Conservation (phyloP, 2,329 filamentous ascomycete genomes). For the Chalaropsis thielavioides region DNA sequence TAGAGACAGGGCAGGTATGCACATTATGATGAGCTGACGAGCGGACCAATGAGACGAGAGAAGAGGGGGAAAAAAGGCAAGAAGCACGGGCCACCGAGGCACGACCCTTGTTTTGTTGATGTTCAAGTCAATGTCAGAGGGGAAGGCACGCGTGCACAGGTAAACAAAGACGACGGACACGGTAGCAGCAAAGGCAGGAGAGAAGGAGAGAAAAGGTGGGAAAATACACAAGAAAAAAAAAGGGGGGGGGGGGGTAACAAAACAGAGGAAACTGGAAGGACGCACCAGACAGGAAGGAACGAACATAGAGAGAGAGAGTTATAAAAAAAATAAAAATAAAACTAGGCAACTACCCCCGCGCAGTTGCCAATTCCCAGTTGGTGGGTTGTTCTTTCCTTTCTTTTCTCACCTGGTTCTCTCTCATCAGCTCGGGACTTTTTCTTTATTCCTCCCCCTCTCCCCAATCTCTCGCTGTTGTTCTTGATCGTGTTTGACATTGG, state of each 20-base stretch:
- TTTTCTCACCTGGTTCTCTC: background rate
- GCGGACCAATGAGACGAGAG: background rate
- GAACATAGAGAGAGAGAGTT: background rate
- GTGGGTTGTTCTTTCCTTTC: background rate
- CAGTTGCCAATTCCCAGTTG: background rate
- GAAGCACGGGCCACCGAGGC: background rate
- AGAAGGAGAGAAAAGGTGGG: slow-evolving; percentile 1
- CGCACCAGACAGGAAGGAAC: background rate
- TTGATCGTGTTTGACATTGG: too few species aligned
- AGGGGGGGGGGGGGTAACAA: background rate
- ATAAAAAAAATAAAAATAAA: background rate
- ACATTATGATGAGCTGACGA: background rate
- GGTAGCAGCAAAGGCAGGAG: background rate
- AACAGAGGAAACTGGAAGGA: background rate
- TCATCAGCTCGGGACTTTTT: too few species aligned
- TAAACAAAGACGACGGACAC: background rate
- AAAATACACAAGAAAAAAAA: too few species aligned
- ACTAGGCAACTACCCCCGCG: background rate
- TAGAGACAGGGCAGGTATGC: background rate
- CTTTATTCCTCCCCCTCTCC: too few species aligned
- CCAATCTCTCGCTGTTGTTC: too few species aligned
- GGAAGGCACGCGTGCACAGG: background rate
- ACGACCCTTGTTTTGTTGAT: background rate
- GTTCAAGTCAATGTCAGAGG: background rate
- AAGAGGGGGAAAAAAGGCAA: background rate